Percentiles rank a stretch among this genome's conserved stretches.
phyloP scores from a whole-genome alignment of 2,329 filamentous ascomycete genomes.

The Fusarium metavorans region DNA sequence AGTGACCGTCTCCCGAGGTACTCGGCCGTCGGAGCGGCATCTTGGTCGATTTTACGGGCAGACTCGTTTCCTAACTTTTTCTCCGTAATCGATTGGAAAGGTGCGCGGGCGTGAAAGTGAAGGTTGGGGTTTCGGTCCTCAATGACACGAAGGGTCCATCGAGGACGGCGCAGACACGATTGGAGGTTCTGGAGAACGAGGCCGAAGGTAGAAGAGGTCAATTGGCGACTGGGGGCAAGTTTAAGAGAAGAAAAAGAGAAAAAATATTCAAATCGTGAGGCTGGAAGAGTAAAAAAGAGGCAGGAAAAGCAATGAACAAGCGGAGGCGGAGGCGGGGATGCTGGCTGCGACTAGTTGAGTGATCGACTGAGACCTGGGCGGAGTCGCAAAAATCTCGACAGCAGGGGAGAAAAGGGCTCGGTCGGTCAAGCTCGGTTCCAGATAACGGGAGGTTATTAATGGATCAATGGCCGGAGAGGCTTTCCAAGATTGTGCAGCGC shows the following conservation, averaged over 20 bases:
- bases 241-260: slow-evolving; percentile 19
- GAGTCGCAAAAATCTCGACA: slow-evolving; percentile 29
- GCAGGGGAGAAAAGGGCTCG: slow-evolving; percentile 8
- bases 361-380: slow-evolving; percentile 37
- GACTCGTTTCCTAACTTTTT: slow-evolving; percentile 3
- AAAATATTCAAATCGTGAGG: slow-evolving; percentile 19
- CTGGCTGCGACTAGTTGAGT: slow-evolving; percentile 18
- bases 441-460: slow-evolving; percentile 26
- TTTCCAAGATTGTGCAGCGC: slow-evolving; percentile 23
- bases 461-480: slow-evolving; percentile 29
- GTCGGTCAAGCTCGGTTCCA: slow-evolving; percentile 19
- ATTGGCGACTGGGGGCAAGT: slow-evolving; percentile 12
- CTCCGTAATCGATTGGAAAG: slow-evolving; percentile 2
- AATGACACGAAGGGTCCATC: slow-evolving; percentile 37
- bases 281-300: slow-evolving; percentile 18
- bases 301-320: slow-evolving; percentile 24
- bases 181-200: slow-evolving; percentile 7
- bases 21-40: slow-evolving; percentile 45
- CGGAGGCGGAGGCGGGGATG: slow-evolving; percentile 32
- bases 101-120: slow-evolving; percentile 10
- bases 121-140: slow-evolving; percentile 19
- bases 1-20: slow-evolving; percentile 42
- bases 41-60: slow-evolving; percentile 21
- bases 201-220: not conserved
- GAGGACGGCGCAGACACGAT: slow-evolving; percentile 11